Conservation (phyloP, 208 protist genomes). For the Acanthamoeba healyi region DNA sequence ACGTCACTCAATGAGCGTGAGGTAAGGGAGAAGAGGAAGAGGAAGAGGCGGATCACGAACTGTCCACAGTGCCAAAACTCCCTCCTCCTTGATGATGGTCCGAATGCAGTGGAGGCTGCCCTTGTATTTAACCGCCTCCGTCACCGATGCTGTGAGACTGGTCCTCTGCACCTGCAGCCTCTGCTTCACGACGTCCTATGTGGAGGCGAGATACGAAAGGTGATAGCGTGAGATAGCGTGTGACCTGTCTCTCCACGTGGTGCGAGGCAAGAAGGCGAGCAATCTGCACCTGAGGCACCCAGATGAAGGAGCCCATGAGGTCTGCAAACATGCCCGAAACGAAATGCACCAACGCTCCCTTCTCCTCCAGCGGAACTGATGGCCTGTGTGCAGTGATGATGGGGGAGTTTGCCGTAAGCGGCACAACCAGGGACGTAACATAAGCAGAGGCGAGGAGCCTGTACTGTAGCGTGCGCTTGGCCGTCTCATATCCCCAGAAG, state of each 20-base stretch:
- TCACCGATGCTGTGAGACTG: neutral
- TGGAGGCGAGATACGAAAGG: neutral
- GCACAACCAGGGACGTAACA: neutral
- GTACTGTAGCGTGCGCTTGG: conserved; percentile 76
- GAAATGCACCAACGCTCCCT: conserved; percentile 79
- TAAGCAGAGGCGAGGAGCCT: neutral
- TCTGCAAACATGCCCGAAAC: conserved; percentile 83
- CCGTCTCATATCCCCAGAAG: conserved; percentile 86
- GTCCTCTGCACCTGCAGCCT: conserved; percentile 84
- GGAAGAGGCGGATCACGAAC: too few relatives aligned
- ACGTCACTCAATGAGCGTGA: neutral
- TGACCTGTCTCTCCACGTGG: neutral
- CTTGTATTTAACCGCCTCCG: conserved; percentile 63
- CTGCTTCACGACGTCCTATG: conserved; percentile 87
- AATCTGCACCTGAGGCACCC: conserved; percentile 81
- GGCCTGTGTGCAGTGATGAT: neutral
- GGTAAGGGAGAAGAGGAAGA: too few relatives aligned
- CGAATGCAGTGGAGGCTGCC: conserved; percentile 74
- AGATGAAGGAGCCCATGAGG: conserved; percentile 83
- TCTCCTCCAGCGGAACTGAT: conserved; percentile 70
- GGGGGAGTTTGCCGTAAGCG: neutral
- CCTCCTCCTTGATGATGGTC: conserved; percentile 82
- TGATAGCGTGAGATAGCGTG: neutral
- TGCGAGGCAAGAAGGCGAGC: too few relatives aligned
- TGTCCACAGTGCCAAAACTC: conserved; percentile 81